Evolutionary conservation across 176 grass and related monocot genomes (phyloP).

Genomic region (Eragrostis curvula): DNA sequence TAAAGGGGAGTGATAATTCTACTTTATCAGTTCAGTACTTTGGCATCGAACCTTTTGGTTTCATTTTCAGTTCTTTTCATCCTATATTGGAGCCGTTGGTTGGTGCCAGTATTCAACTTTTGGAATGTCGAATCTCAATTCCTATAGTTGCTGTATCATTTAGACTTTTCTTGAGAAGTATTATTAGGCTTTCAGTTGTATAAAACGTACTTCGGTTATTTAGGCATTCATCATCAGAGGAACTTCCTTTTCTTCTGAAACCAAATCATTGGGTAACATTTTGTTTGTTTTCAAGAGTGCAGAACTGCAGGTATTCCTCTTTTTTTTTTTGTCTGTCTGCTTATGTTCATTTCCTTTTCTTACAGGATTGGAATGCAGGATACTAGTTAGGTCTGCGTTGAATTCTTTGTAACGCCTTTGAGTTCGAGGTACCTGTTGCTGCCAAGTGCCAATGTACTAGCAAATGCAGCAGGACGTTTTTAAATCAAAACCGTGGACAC

Average conservation of each 20-base stretch:
- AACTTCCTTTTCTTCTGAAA: neutral
- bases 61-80: conserved; percentile 22
- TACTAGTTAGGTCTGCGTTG: neutral
- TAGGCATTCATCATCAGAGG: neutral
- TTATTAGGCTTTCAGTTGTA: neutral
- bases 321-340: neutral
- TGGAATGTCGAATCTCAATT: neutral
- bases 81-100: conserved; percentile 14
- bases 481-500: neutral
- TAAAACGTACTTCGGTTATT: neutral
- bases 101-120: conserved; percentile 14
- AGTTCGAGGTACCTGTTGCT: neutral
- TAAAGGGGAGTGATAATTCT: neutral
- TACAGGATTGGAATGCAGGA: conserved; percentile 1
- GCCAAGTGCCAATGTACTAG: neutral
- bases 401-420: neutral
- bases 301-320: too few species aligned
- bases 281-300: too few species aligned
- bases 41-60: neutral
- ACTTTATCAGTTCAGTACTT: neutral
- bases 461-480: too few species aligned
- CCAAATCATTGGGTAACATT: neutral
- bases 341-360: neutral
- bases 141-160: neutral
- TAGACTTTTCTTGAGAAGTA: neutral